Conservation (phyloP, 2,329 filamentous ascomycete genomes). For the Phialophora chinensis region DNA sequence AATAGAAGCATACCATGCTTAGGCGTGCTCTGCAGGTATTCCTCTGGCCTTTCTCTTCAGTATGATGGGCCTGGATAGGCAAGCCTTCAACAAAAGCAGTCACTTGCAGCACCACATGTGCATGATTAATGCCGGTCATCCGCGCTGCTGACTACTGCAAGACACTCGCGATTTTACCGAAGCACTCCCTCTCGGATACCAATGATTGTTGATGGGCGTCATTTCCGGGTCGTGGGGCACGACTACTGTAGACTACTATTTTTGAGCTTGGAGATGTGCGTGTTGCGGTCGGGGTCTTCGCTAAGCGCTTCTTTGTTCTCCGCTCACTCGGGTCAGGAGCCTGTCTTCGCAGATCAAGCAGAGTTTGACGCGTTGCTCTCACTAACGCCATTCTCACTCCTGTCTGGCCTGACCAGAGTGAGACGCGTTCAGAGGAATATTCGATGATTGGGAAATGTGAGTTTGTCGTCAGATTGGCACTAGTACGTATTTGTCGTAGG, state of each 20-base stretch:
- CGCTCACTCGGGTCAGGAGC: background rate
- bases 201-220: slow-evolving; percentile 16
- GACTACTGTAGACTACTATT: background rate
- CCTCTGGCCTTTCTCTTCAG: background rate
- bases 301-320: slow-evolving; percentile 7
- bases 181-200: slow-evolving; percentile 3
- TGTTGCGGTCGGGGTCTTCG: slow-evolving; percentile 14
- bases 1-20: background rate
- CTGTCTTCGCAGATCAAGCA: background rate
- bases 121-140: slow-evolving; percentile 19
- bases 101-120: slow-evolving; percentile 7
- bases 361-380: slow-evolving; percentile 1
- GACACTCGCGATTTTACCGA: slow-evolving; percentile 18
- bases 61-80: background rate
- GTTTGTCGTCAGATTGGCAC: background rate
- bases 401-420: background rate
- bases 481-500: background rate
- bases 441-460: background rate
- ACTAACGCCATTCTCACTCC: background rate
- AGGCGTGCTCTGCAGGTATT: background rate
- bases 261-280: slow-evolving; percentile 13
- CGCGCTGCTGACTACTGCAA: slow-evolving; percentile 23
- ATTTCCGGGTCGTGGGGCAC: slow-evolving; percentile 6
- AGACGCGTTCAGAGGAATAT: background rate
- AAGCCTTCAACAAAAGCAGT: background rate